Percentiles rank a stretch among this genome's conserved stretches.
Evolutionary conservation across 2,329 filamentous ascomycete species (phyloP).

Genomic region (Exophiala sideris): DNA sequence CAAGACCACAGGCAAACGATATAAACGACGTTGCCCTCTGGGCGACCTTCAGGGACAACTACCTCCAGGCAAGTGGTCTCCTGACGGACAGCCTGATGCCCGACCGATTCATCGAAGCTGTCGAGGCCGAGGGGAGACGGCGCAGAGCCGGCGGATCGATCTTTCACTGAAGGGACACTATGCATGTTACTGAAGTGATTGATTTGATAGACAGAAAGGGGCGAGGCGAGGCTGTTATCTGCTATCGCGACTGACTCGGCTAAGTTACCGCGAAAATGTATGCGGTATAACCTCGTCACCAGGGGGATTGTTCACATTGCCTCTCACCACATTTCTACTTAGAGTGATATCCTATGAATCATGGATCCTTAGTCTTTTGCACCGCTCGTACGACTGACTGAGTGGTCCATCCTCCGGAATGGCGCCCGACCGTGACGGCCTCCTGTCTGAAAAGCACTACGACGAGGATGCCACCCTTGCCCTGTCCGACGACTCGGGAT

Average conservation of each 20-base stretch:
- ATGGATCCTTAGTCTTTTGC: not conserved
- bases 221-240: not conserved
- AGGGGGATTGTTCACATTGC: not conserved
- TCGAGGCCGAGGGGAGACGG: not conserved
- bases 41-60: constrained; percentile 30
- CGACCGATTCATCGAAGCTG: constrained; percentile 5
- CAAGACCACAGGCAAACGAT: constrained; percentile 34
- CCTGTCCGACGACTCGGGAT: constrained; percentile 12
- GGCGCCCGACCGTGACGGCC: constrained; percentile 17
- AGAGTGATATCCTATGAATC: not conserved
- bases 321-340: not conserved
- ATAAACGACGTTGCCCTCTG: constrained; percentile 24
- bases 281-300: too few species aligned
- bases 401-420: constrained; percentile 2
- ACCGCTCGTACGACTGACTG: not conserved
- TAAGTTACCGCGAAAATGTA: too few species aligned
- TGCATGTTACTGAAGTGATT: not conserved
- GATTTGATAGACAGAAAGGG: not conserved
- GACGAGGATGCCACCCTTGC: constrained; percentile 23
- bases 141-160: not conserved
- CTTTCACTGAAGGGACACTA: not conserved
- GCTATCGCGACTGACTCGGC: too few species aligned
- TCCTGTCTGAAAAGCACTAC: constrained; percentile 25
- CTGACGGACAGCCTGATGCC: constrained; percentile 4
- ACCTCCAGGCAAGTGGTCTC: constrained; percentile 20